phyloP scores from a whole-genome alignment of 2,329 filamentous ascomycete genomes.

The Fusarium sp. region DNA sequence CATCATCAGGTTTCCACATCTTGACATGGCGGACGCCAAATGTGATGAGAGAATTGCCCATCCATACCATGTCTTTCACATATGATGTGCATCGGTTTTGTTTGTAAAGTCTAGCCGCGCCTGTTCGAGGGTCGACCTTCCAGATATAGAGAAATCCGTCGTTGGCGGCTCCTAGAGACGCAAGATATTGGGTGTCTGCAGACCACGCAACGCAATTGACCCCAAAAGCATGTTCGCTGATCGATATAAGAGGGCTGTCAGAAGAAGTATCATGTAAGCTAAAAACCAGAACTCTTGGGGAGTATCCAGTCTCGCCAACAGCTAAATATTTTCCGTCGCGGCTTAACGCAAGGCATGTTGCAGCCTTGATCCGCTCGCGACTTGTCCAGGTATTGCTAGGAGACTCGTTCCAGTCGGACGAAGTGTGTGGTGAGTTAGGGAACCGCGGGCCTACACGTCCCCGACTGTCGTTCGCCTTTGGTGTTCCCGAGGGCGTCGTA shows the following conservation, averaged over 20 bases:
- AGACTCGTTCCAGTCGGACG: conserved; percentile 69
- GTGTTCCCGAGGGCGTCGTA: conserved; percentile 62
- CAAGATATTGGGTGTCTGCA: conserved; percentile 83
- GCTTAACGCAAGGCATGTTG: conserved; percentile 89
- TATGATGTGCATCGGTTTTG: conserved; percentile 91
- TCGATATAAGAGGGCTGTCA: conserved; percentile 83
- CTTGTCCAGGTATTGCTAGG: conserved; percentile 84
- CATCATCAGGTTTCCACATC: conserved; percentile 86
- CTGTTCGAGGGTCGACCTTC: conserved; percentile 84
- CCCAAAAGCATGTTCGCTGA: conserved; percentile 90
- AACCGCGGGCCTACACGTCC: conserved; percentile 61
- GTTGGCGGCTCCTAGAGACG: conserved; percentile 87
- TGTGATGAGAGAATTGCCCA: conserved; percentile 84
- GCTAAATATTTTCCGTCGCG: conserved; percentile 88
- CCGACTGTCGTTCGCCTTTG: conserved; percentile 71
- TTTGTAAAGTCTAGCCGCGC: conserved; percentile 81
- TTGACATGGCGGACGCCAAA: conserved; percentile 93
- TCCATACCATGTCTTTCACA: conserved; percentile 89
- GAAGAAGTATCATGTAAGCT: conserved; percentile 81
- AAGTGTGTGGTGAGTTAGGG: conserved; percentile 59
- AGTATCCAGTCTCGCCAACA: conserved; percentile 95
- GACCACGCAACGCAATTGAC: conserved; percentile 92
- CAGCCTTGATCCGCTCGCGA: conserved; percentile 91
- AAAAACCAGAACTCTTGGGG: conserved; percentile 90
- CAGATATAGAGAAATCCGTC: conserved; percentile 95